Evolutionary conservation across 2,329 filamentous ascomycete species (phyloP), one percentile per base, ranked within the genome.

Genomic region (Pseudocercospora ulei): DNA sequence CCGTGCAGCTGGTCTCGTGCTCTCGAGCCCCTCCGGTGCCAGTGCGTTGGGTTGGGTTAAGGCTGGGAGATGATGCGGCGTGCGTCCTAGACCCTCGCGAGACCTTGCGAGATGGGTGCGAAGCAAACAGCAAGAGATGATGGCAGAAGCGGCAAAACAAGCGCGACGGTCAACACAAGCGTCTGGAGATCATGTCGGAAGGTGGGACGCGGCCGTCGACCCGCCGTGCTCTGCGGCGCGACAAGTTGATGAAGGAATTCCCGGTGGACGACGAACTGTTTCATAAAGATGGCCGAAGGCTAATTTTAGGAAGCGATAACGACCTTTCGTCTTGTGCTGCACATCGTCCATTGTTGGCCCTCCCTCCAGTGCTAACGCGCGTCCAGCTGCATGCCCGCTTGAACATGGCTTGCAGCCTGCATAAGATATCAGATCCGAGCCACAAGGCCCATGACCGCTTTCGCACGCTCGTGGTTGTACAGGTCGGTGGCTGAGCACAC

Each of bases 191-290:
- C 30, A 33, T 33, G 30, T 33, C 18, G 30, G 18, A 33, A 33
- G 30, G 30, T 23, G 12, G 30, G 19, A 33, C 30, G 30, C 30
- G 29, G 29, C 30, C 30, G 30, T 33, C 18, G 30, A 33, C 18
- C 30, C 30, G 30, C 30, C n/a, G 18, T 22, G 29, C 22, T 33
- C 29, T 33, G 6, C 14, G 29, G 29, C 29, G 29, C 29, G 20
- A 18, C 16, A 20, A 33, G 22, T n/a, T 22, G 29, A 33, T 18
- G 30, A 22, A 33, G 30, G 23, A 22, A 9, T 4, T 6, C 24
- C 24, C 8, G 24, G 24, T 26, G 24, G 24, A 26, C 24, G 24
- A 26, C 24, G 24, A 6, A 11, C 11, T 33, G 30, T 33, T 33
- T 33, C 30, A 33, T 33, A 14, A 7, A 20, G 3, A 33, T 20